Evolutionary conservation across 2,329 filamentous ascomycete species (phyloP).

Genomic region (Penicillium brasilianum): DNA sequence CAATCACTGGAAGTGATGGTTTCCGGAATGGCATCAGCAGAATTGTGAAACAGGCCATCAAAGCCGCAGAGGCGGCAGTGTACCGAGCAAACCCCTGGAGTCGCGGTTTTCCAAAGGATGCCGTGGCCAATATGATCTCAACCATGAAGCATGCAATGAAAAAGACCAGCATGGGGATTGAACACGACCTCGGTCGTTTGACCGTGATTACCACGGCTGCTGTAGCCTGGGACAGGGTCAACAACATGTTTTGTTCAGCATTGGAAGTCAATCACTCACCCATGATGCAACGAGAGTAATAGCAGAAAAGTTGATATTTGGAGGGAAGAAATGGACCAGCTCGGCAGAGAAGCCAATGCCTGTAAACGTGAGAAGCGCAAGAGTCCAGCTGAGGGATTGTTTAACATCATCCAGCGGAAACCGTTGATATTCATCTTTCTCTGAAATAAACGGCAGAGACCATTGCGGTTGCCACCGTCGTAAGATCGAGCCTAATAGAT

Average conservation of each 20-base stretch:
- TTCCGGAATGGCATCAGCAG: slow-evolving; percentile 73
- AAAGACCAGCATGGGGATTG: slow-evolving; percentile 44
- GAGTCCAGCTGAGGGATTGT: slow-evolving; percentile 40
- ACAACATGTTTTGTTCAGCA: slow-evolving; percentile 18
- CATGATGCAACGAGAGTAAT: slow-evolving; percentile 42
- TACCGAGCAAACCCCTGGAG: slow-evolving; percentile 31
- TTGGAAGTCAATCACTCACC: slow-evolving; percentile 39
- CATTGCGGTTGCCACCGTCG: slow-evolving; percentile 52
- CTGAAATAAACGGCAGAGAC: slow-evolving; percentile 58
- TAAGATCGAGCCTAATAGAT: slow-evolving; percentile 35
- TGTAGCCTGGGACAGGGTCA: slow-evolving; percentile 39
- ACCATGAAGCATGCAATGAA: slow-evolving; percentile 42
- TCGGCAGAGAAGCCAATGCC: slow-evolving; percentile 43
- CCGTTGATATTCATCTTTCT: slow-evolving; percentile 40
- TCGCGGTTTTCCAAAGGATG: slow-evolving; percentile 16
- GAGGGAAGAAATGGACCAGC: slow-evolving; percentile 35
- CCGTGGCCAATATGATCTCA: slow-evolving; percentile 41
- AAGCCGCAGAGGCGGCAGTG: slow-evolving; percentile 47
- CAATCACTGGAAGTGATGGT: slow-evolving; percentile 56
- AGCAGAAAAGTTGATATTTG: slow-evolving; percentile 20
- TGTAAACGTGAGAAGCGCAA: slow-evolving; percentile 47
- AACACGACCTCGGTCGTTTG: slow-evolving; percentile 49
- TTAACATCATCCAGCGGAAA: slow-evolving; percentile 39
- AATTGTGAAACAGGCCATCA: slow-evolving; percentile 59
- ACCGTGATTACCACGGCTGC: slow-evolving; percentile 42